Evolutionary conservation across 371 early-diverging fungal species (phyloP).

Genomic region (Syncephalastrum monosporum): DNA sequence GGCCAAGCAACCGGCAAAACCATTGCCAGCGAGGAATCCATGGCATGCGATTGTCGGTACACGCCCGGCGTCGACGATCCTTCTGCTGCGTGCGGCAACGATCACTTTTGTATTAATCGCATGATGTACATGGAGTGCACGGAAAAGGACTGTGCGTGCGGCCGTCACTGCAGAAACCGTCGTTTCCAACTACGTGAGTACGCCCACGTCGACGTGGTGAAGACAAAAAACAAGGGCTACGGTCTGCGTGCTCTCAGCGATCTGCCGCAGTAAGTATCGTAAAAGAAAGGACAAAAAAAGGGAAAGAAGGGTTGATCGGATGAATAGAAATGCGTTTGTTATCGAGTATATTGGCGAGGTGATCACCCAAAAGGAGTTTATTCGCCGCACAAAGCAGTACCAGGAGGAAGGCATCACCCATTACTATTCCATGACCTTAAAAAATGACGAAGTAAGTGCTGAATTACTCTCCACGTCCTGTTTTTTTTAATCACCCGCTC

Average conservation of each 20-base stretch:
- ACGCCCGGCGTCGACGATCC: conserved; percentile 45
- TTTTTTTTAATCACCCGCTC: neutral
- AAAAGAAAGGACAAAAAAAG: neutral
- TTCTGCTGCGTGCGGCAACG: conserved; percentile 78
- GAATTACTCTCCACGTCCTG: too few species aligned
- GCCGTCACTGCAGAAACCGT: conserved; percentile 83
- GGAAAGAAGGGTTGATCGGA: neutral
- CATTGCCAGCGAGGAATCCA: conserved; percentile 63
- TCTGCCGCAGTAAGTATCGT: conserved; percentile 52
- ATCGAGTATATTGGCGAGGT: conserved; percentile 97
- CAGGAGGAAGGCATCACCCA: conserved; percentile 77
- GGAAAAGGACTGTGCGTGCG: conserved; percentile 83
- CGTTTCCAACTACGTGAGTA: conserved; percentile 83
- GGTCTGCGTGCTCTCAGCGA: conserved; percentile 75
- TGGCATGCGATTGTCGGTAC: conserved; percentile 78
- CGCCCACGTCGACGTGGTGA: conserved; percentile 79
- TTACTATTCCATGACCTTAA: conserved; percentile 95
- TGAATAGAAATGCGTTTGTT: conserved; percentile 63
- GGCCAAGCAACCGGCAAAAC: conserved; percentile 69
- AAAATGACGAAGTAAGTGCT: conserved; percentile 70
- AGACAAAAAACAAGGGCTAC: conserved; percentile 86
- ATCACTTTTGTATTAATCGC: conserved; percentile 85
- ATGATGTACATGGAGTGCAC: conserved; percentile 89
- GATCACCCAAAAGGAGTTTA: conserved; percentile 69
- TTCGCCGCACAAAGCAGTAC: conserved; percentile 77